These are phyloP conservation scores for Agarophyton chilense DNA, from an alignment of 23 red algal species.

Conservation along the genomic window DNA sequence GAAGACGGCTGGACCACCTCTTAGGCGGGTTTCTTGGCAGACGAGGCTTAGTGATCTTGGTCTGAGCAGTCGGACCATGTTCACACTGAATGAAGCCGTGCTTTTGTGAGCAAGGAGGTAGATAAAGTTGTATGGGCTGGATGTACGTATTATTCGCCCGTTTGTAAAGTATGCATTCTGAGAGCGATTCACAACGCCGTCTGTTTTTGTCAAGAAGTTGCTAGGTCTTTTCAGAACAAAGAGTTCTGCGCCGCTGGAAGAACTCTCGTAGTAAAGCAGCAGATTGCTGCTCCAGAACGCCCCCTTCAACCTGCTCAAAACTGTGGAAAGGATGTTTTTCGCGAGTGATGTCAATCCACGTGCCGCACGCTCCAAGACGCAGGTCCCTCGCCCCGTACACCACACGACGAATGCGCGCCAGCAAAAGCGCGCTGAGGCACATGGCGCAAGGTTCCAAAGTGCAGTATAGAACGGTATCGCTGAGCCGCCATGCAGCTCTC, in stretches of 20 bases:
- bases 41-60: slow-evolving; percentile 7
- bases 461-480: slow-evolving; percentile 72
- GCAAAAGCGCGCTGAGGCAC: slow-evolving; percentile 79
- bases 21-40: slow-evolving; percentile 14
- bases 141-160: not conserved
- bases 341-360: slow-evolving; percentile 73
- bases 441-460: slow-evolving; percentile 97
- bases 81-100: slow-evolving; percentile 31
- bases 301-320: slow-evolving; percentile 47
- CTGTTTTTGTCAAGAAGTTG: not conserved
- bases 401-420: slow-evolving; percentile 76
- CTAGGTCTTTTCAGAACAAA: not conserved
- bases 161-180: slow-evolving; percentile 9
- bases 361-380: slow-evolving; percentile 87
- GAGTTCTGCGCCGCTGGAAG: slow-evolving; percentile 61
- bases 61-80: slow-evolving; percentile 36
- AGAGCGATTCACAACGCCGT: not conserved
- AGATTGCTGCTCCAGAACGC: slow-evolving; percentile 47
- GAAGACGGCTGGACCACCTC: not conserved
- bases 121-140: not conserved
- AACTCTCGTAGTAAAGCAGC: slow-evolving; percentile 59
- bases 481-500: slow-evolving; percentile 70
- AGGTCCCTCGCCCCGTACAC: slow-evolving; percentile 86
- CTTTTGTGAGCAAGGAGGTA: not conserved
- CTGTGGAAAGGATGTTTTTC: slow-evolving; percentile 68